These are phyloP conservation scores for Trichosporon asahii DNA, from an alignment of 1,284 basidiomycete genomes.

Conservation along the genomic window DNA sequence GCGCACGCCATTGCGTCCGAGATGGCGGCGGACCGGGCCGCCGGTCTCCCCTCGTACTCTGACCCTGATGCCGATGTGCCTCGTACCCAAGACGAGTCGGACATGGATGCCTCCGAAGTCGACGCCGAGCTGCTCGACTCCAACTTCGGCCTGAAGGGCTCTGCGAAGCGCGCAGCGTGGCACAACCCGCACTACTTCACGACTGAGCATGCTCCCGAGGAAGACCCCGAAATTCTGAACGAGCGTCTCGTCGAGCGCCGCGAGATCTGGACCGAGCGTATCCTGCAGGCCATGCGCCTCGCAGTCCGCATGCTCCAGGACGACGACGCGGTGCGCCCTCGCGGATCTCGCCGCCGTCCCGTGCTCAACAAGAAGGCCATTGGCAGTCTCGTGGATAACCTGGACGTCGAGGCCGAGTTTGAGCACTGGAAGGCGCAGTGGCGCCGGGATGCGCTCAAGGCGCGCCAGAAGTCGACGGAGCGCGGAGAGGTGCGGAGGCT, in stretches of 20 bases:
- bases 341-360: not conserved
- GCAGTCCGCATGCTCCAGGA: constrained; percentile 19
- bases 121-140: not conserved
- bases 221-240: not conserved
- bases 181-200: not conserved
- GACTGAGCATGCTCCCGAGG: not conserved
- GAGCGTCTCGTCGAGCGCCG: not conserved
- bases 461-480: not conserved
- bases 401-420: not conserved
- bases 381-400: not conserved
- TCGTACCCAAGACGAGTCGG: not conserved
- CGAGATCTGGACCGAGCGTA: constrained; percentile 5
- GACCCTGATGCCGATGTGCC: not conserved
- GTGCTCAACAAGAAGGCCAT: not conserved
- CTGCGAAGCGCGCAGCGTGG: not conserved
- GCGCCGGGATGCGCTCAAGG: not conserved
- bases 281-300: constrained; percentile 5
- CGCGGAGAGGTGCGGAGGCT: not conserved
- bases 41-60: not conserved
- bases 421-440: not conserved
- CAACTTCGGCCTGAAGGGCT: not conserved
- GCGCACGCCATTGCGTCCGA: not conserved
- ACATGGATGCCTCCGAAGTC: not conserved
- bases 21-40: not conserved
- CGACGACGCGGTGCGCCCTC: constrained; percentile 14